These are phyloP conservation scores for Podospora appendiculata DNA, from an alignment of 495 filamentous ascomycete genomes.

Conservation along the genomic window DNA sequence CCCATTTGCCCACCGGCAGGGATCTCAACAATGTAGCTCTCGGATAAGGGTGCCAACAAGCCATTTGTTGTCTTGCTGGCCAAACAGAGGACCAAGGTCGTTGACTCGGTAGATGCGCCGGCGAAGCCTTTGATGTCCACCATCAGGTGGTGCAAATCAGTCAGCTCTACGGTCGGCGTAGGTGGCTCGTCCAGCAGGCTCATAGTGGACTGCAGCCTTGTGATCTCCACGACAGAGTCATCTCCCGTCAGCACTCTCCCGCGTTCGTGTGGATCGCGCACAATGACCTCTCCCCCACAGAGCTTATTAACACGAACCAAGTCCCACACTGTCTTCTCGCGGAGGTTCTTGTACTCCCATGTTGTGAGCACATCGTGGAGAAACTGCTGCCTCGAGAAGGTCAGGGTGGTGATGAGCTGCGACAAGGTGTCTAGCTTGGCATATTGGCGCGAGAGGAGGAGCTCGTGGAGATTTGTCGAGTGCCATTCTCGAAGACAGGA, in stretches of 20 bases:
- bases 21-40: conserved; percentile 76
- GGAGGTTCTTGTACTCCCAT: conserved; percentile 65
- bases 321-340: conserved; percentile 90
- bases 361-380: conserved; percentile 86
- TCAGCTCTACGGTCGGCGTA: conserved; percentile 53
- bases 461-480: conserved; percentile 88
- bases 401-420: conserved; percentile 67
- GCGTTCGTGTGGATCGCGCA: conserved; percentile 74
- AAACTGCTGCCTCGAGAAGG: conserved; percentile 78
- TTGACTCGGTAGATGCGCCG: conserved; percentile 60
- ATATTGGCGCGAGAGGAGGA: conserved; percentile 80
- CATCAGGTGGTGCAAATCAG: conserved; percentile 75
- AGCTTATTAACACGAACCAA: conserved; percentile 90
- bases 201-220: conserved; percentile 90
- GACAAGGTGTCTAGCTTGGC: conserved; percentile 72
- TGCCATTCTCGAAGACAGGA: conserved; percentile 97
- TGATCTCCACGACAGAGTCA: conserved; percentile 87
- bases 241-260: conserved; percentile 83
- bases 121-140: conserved; percentile 75
- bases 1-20: conserved; percentile 60
- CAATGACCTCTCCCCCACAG: conserved; percentile 84
- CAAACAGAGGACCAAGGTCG: conserved; percentile 73
- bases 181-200: conserved; percentile 81
- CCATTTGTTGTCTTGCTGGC: conserved; percentile 59
- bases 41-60: conserved; percentile 60